Base-by-base conservation (phyloP, 257 asterid genomes). In the Marsdenia floribunda region DNA sequence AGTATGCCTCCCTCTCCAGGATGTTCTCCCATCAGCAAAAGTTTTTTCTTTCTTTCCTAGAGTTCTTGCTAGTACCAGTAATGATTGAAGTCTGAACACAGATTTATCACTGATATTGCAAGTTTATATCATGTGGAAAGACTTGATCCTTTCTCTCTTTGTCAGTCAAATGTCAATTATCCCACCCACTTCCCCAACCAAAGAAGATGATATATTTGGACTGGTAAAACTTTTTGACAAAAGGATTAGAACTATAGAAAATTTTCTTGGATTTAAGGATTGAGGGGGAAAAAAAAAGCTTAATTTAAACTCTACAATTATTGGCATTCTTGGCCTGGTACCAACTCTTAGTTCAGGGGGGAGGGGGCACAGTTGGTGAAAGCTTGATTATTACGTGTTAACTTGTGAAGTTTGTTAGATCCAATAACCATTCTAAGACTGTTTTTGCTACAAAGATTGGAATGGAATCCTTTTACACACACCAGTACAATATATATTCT, bases 341-440 rank as follows among this genome's bases (percentile, higher is more conserved):
- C 66, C 42, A 69, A 21, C 53, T 61, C 53, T 61, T 74, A 21
- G 29, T 24, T 19, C 16, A 1, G 15, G 35, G 47, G 49, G 9
- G 35, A n/a, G 47, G 49, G 9, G 35, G 37, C 37, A 37, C 64
- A 53, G 21, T 75, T 12, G 19, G 58, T 65, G 44, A 68, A 42
- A 21, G 64, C 55, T 58, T 3, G 71, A 6, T 66, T 58, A 33
- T 42, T 37, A 68, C 72, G 47, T 68, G 72, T 22, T 9, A 58
- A 16, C 54, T 37, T 73, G 6, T 59, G 21, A 37, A 37, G 64
- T 35, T 67, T 40, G 35, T 69, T 79, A 76, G 86, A 79, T 77
- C 76, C 63, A 79, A 71, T 65, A 7, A 26, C 70, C 19, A 37
- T 76, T 75, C 21, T 19, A 5, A n/a, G 24, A 37, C 26, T n/a